Conservation (phyloP, 2,329 filamentous ascomycete species). For the Monilinia polystroma region DNA sequence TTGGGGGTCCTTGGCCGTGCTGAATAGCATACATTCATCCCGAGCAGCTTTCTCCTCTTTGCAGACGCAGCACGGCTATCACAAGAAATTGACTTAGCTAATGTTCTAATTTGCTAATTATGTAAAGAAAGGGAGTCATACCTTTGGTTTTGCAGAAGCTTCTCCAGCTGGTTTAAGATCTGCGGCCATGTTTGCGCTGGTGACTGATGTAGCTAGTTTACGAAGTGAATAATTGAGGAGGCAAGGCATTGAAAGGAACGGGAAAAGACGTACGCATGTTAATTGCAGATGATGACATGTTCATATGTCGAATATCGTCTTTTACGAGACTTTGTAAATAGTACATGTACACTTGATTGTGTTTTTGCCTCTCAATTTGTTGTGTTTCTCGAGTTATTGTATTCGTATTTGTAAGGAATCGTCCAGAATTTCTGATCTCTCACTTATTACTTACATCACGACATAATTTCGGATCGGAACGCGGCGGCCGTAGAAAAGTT, state of each 20-base stretch:
- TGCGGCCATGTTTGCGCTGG: constrained; percentile 34
- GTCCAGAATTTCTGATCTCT: constrained; percentile 1
- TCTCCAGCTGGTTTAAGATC: constrained; percentile 34
- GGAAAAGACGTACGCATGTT: constrained; percentile 36
- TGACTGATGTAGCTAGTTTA: constrained; percentile 35
- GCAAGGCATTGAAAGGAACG: background rate
- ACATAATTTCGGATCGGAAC: constrained; percentile 1
- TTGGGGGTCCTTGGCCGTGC: constrained; percentile 75
- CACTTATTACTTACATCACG: constrained; percentile 1
- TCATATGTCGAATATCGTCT: constrained; percentile 26
- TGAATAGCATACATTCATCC: constrained; percentile 99
- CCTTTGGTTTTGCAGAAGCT: constrained; percentile 34
- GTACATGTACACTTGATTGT: constrained; percentile 24
- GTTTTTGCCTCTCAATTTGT: constrained; percentile 9
- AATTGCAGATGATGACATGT: constrained; percentile 36
- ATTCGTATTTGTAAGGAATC: constrained; percentile 30
- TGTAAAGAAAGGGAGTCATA: constrained; percentile 18
- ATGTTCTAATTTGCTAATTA: background rate
- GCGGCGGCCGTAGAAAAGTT: constrained; percentile 9
- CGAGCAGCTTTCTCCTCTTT: constrained; percentile 89
- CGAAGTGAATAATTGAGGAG: constrained; percentile 12
- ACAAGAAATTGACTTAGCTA: constrained; percentile 6
- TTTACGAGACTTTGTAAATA: constrained; percentile 30
- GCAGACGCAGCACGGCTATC: constrained; percentile 94
- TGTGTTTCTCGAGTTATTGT: constrained; percentile 7